These are phyloP conservation scores for Calonectria ilicicola DNA, from an alignment of 2,329 filamentous ascomycete species.

Conservation along the genomic window DNA sequence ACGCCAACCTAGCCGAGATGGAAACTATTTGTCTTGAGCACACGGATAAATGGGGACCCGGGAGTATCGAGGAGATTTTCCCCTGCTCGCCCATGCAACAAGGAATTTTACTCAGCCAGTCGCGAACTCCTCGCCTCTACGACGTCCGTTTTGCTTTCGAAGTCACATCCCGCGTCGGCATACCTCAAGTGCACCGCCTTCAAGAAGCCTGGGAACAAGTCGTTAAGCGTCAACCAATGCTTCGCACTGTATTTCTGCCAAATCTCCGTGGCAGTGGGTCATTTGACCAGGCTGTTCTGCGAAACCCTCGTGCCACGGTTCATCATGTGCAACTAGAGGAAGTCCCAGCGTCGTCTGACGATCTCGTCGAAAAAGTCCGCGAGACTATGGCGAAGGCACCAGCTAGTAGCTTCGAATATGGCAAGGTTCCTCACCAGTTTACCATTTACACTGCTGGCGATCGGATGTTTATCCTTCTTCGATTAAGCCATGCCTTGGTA, in stretches of 20 bases:
- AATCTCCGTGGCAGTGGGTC: background rate
- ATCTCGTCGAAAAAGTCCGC: background rate
- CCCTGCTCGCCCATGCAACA: constrained; percentile 49
- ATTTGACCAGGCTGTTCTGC: background rate
- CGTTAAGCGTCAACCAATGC: background rate
- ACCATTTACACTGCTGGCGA: background rate
- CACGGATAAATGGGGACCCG: background rate
- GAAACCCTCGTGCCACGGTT: no score
- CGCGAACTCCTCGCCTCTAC: constrained; percentile 12
- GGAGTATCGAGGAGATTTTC: constrained; percentile 44
- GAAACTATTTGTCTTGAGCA: background rate
- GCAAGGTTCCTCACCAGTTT: background rate
- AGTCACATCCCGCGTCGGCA: no score
- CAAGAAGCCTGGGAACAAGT: background rate
- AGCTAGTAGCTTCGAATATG: background rate
- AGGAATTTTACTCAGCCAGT: constrained; percentile 46
- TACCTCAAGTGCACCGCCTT: background rate
- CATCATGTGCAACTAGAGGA: no score
- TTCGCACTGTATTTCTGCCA: background rate
- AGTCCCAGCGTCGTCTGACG: no score
- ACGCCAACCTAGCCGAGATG: background rate
- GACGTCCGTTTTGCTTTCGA: background rate
- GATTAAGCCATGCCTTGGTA: background rate
- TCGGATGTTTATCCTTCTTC: background rate
- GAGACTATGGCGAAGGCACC: background rate